A percentile compares a stretch with the other conserved stretches of the same genome.
Conservation (phyloP, 2,329 filamentous ascomycete species). For the Ceratocystis smalleyi region DNA sequence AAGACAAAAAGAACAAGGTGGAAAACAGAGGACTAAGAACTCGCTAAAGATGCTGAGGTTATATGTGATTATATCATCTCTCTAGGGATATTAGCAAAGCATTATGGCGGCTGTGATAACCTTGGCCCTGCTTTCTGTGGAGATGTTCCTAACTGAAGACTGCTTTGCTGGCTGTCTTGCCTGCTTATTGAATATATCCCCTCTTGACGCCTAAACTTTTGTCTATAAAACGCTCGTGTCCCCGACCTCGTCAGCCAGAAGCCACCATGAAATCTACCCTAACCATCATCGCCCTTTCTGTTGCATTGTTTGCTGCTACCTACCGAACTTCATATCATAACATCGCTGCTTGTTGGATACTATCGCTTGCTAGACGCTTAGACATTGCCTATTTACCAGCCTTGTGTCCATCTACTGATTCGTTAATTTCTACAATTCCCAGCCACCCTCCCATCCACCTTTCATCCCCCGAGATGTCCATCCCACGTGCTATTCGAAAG, state of each 20-base stretch:
- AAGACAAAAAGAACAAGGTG: background rate
- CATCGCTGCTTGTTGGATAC: background rate
- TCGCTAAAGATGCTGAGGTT: background rate
- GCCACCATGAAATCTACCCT: slow-evolving; percentile 11
- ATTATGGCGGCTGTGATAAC: background rate
- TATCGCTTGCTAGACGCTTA: background rate
- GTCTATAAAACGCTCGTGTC: slow-evolving; percentile 6
- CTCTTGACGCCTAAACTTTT: background rate
- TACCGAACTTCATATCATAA: background rate
- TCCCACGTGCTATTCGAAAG: slow-evolving; percentile 62
- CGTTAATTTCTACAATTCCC: slow-evolving; percentile 3
- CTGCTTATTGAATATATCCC: too few species aligned
- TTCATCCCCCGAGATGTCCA: slow-evolving; percentile 37
- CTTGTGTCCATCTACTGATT: background rate
- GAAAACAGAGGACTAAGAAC: background rate
- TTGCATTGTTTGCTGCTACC: slow-evolving; percentile 10
- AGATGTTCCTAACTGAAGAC: too few species aligned
- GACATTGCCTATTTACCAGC: background rate
- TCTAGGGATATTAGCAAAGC: background rate
- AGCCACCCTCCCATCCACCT: slow-evolving; percentile 24
- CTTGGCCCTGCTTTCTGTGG: background rate
- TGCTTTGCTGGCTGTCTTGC: too few species aligned
- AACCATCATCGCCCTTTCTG: background rate
- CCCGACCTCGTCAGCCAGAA: background rate
- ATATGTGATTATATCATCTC: background rate